These are phyloP conservation scores for Xylaria scruposa DNA, from an alignment of 495 filamentous ascomycete species.

Conservation along the genomic window DNA sequence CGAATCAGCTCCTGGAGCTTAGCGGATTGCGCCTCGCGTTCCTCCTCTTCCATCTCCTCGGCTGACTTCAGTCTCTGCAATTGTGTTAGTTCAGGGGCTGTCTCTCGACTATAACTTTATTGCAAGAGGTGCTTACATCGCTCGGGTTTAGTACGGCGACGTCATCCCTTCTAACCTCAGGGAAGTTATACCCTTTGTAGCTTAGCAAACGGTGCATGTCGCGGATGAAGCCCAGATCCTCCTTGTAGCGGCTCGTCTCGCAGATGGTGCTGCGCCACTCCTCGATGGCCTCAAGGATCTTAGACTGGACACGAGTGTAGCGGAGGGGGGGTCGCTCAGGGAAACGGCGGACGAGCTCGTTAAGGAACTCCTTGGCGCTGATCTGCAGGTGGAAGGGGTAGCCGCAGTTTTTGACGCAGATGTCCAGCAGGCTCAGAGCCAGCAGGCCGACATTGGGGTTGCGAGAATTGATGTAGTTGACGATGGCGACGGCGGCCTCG, in stretches of 20 bases:
- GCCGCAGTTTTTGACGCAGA: slow-evolving; percentile 99
- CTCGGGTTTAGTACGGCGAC: slow-evolving; percentile 97
- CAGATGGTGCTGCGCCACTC: slow-evolving; percentile 99
- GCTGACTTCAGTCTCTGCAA: slow-evolving; percentile 88
- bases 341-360: slow-evolving; percentile 95
- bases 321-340: slow-evolving; percentile 91
- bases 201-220: slow-evolving; percentile 97
- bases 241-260: slow-evolving; percentile 95
- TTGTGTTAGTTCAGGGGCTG: background rate
- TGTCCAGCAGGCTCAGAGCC: slow-evolving; percentile 91
- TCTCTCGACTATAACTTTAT: background rate
- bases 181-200: slow-evolving; percentile 96
- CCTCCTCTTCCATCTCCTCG: slow-evolving; percentile 99
- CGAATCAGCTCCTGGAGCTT: slow-evolving; percentile 97
- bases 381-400: slow-evolving; percentile 99
- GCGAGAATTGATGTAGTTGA: slow-evolving; percentile 92
- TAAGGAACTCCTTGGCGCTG: slow-evolving; percentile 97
- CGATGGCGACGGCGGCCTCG: slow-evolving; percentile 93
- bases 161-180: slow-evolving; percentile 89
- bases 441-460: slow-evolving; percentile 94
- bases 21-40: slow-evolving; percentile 90
- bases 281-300: slow-evolving; percentile 95
- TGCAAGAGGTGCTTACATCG: slow-evolving; percentile 69
- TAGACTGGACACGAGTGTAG: slow-evolving; percentile 83
- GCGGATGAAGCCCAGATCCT: slow-evolving; percentile 93